phyloP scores from a whole-genome alignment of 2,329 filamentous ascomycete species.

The Cercospora berteroae region DNA sequence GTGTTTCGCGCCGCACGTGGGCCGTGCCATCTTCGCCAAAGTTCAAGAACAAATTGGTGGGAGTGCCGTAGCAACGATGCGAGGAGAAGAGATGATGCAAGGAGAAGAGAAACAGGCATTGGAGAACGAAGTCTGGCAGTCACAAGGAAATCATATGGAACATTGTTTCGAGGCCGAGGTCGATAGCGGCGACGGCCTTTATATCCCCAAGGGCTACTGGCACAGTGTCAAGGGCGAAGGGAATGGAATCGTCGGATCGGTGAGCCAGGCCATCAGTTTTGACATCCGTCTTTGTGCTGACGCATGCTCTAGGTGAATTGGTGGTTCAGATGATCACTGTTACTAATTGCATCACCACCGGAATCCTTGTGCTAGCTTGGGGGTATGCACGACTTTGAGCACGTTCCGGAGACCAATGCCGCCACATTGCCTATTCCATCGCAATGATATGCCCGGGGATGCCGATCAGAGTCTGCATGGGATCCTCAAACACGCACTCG shows the following conservation, averaged over 20 bases:
- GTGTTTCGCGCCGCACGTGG: constrained; percentile 64
- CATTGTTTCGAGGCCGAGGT: constrained; percentile 45
- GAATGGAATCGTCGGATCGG: constrained; percentile 57
- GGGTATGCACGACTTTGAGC: background rate
- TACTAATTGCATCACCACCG: background rate
- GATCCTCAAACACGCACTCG: background rate
- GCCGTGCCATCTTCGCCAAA: constrained; percentile 61
- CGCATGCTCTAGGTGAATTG: constrained; percentile 55
- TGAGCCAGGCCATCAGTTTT: constrained; percentile 37
- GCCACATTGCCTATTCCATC: background rate
- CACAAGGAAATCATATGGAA: constrained; percentile 17
- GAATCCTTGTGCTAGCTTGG: background rate
- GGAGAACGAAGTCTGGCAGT: constrained; percentile 67
- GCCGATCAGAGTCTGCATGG: background rate
- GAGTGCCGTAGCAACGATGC: constrained; percentile 52
- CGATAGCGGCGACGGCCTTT: constrained; percentile 66
- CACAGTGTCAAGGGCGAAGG: constrained; percentile 72
- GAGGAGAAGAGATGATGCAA: constrained; percentile 88
- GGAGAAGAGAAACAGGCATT: constrained; percentile 67
- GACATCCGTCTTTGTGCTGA: background rate
- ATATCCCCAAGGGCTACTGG: constrained; percentile 84
- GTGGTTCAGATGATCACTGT: constrained; percentile 64
- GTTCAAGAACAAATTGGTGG: constrained; percentile 46
- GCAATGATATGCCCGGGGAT: background rate
- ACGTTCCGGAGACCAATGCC: background rate